Conservation (phyloP, 768 basidiomycete genomes). For the Lactarius tabidus region DNA sequence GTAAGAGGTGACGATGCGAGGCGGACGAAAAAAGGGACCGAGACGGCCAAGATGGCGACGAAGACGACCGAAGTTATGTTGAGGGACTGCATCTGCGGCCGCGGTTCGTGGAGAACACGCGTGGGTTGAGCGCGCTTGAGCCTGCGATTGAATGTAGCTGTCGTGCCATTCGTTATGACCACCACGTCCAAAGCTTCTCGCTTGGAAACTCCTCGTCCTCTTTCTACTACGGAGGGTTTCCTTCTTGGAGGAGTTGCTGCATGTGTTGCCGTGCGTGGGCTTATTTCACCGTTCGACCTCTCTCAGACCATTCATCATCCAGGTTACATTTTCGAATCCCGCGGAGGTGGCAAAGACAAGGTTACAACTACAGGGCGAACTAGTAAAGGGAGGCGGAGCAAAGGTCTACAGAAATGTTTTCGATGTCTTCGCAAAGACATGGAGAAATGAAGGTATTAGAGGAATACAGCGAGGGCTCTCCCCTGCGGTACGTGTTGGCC, state of each 20-base stretch:
- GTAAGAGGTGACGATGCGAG: slow-evolving; percentile 62
- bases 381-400: slow-evolving; percentile 63
- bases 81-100: slow-evolving; percentile 14
- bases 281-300: neutral
- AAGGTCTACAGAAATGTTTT: slow-evolving; percentile 89
- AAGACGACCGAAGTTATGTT: slow-evolving; percentile 44
- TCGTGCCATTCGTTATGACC: slow-evolving; percentile 6
- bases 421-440: slow-evolving; percentile 85
- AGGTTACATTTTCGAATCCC: slow-evolving; percentile 80
- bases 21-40: slow-evolving; percentile 51
- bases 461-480: slow-evolving; percentile 92
- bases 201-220: slow-evolving; percentile 31
- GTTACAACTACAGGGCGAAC: slow-evolving; percentile 92
- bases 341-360: slow-evolving; percentile 92
- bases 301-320: slow-evolving; percentile 14
- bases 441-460: slow-evolving; percentile 80
- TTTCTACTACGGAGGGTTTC: slow-evolving; percentile 79
- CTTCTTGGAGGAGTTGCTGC: slow-evolving; percentile 88
- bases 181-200: neutral
- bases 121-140: neutral
- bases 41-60: slow-evolving; percentile 54
- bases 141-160: neutral
- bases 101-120: neutral
- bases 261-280: slow-evolving; percentile 69
- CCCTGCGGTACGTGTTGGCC: slow-evolving; percentile 66